Evolutionary conservation across 2,329 filamentous ascomycete genomes (phyloP).

Genomic region (Penicillium sp.): DNA sequence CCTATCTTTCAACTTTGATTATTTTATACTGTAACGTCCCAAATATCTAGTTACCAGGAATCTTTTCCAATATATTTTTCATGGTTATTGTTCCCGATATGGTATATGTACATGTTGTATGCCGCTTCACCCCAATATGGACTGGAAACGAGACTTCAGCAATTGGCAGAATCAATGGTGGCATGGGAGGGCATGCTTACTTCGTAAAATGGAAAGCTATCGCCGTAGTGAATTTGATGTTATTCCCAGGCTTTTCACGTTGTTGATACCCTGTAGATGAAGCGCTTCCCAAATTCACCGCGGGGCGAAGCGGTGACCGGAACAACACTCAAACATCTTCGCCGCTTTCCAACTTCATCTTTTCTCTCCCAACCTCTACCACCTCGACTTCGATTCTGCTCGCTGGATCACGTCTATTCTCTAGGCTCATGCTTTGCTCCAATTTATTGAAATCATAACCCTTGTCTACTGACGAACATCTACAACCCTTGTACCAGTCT

Average conservation of each 20-base stretch:
- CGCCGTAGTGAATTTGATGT: too few species aligned
- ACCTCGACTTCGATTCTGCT: conserved; percentile 5
- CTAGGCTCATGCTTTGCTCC: background rate
- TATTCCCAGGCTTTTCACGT: too few species aligned
- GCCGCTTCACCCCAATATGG: too few species aligned
- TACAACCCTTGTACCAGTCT: background rate
- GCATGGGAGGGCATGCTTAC: too few species aligned
- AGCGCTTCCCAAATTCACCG: conserved; percentile 6
- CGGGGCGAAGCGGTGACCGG: conserved; percentile 24
- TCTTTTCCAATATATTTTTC: too few species aligned
- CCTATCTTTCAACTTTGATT: background rate
- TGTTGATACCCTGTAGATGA: background rate
- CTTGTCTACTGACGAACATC: conserved; percentile 2
- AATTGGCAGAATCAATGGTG: too few species aligned
- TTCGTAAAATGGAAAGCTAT: too few species aligned
- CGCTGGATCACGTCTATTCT: conserved; percentile 6
- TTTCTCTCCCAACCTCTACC: conserved; percentile 1
- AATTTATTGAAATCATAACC: background rate
- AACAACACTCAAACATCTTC: conserved; percentile 12
- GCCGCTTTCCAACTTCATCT: conserved; percentile 1
- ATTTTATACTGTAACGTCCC: background rate
- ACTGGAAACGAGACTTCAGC: too few species aligned
- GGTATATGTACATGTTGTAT: too few species aligned
- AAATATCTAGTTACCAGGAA: too few species aligned
- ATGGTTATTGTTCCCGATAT: too few species aligned